Evolutionary conservation across 495 filamentous ascomycete species (phyloP).

Genomic region (Chaetomidium leptoderma): DNA sequence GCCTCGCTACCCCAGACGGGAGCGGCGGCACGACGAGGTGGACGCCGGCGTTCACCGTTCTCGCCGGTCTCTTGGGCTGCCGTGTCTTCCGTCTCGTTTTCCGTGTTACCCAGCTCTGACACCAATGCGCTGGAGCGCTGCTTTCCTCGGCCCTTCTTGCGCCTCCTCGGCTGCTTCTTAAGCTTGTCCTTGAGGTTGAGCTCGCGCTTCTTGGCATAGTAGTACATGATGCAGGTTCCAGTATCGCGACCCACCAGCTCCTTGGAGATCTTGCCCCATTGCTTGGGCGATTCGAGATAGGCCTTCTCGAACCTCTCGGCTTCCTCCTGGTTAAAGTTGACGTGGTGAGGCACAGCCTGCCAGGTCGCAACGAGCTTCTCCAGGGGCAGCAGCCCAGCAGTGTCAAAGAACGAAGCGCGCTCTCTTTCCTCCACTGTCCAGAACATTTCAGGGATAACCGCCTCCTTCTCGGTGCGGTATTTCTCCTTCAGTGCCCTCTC

Average conservation of each 20-base stretch:
- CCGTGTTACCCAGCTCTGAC: constrained; percentile 61
- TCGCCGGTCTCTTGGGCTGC: constrained; percentile 45
- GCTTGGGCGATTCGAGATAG: constrained; percentile 80
- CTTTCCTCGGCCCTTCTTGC: constrained; percentile 55
- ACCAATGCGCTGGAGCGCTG: constrained; percentile 73
- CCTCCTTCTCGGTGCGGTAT: constrained; percentile 77
- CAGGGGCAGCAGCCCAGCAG: constrained; percentile 63
- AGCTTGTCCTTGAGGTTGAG: constrained; percentile 82
- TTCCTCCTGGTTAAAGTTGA: constrained; percentile 82
- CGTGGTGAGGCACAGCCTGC: constrained; percentile 67
- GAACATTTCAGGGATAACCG: constrained; percentile 75
- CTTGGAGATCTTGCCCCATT: constrained; percentile 85
- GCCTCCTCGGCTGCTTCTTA: constrained; percentile 64
- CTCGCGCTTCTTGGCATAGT: constrained; percentile 87
- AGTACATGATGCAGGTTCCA: constrained; percentile 87
- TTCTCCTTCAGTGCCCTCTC: constrained; percentile 65
- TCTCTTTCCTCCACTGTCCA: constrained; percentile 46
- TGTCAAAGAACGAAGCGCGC: constrained; percentile 62
- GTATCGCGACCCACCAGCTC: constrained; percentile 67
- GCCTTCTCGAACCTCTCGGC: constrained; percentile 69
- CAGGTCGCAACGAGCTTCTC: constrained; percentile 64
- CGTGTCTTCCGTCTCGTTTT: constrained; percentile 51
- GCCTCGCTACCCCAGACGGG: constrained; percentile 48
- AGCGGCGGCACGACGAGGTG: constrained; percentile 51
- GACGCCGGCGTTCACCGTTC: constrained; percentile 47